Evolutionary conservation across 2,329 filamentous ascomycete genomes (phyloP).

Genomic region (Laburnicola sp.): DNA sequence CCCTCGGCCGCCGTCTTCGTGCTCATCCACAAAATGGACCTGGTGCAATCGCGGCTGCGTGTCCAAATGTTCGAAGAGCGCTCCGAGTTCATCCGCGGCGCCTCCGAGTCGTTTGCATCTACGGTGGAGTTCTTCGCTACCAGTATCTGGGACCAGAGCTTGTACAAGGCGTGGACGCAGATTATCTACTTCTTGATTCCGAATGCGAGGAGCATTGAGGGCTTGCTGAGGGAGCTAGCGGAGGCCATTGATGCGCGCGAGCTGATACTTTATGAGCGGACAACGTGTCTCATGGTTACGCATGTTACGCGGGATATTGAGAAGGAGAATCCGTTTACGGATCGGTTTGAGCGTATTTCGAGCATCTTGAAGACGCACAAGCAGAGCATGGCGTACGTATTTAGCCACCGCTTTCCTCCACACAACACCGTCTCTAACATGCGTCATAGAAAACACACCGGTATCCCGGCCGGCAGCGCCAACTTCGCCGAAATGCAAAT

Average conservation of each 20-base stretch:
- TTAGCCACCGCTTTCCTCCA: conserved; percentile 26
- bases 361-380: conserved; percentile 99
- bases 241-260: conserved; percentile 89
- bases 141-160: conserved; percentile 96
- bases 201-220: conserved; percentile 85
- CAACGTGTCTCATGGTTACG: conserved; percentile 94
- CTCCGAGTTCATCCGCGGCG: conserved; percentile 73
- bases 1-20: conserved; percentile 83
- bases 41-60: conserved; percentile 79
- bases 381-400: conserved; percentile 64
- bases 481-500: conserved; percentile 81
- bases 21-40: conserved; percentile 98
- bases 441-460: conserved; percentile 66
- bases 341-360: conserved; percentile 91
- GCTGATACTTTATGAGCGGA: conserved; percentile 90
- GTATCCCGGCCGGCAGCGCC: conserved; percentile 77
- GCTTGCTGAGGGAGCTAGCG: conserved; percentile 79
- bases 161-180: conserved; percentile 97
- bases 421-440: not conserved
- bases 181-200: conserved; percentile 99
- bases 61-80: conserved; percentile 84
- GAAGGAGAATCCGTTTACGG: conserved; percentile 79
- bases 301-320: conserved; percentile 80
- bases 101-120: conserved; percentile 69
- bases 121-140: conserved; percentile 83